Conservation (phyloP, 495 filamentous ascomycete species). For the Penicillium herquei region DNA sequence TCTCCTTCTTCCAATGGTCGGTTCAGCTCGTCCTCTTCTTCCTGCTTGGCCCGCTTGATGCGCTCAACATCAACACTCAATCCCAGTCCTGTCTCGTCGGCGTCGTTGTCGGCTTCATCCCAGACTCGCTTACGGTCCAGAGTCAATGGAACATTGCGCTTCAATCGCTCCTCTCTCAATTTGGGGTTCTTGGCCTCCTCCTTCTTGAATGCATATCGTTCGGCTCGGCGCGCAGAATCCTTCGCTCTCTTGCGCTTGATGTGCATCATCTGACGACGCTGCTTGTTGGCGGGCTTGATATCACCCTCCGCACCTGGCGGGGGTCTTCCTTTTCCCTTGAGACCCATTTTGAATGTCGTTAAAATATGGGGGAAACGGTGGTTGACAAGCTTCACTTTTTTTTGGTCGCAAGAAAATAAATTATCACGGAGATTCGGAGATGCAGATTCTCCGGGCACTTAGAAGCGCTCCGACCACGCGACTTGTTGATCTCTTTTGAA, state of each 20-base stretch:
- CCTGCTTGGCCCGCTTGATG: slow-evolving; percentile 67
- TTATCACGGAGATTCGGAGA: slow-evolving; percentile 20
- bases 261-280: slow-evolving; percentile 69
- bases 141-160: slow-evolving; percentile 76
- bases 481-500: slow-evolving; percentile 12
- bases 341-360: slow-evolving; percentile 17
- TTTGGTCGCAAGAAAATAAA: slow-evolving; percentile 23
- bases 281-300: slow-evolving; percentile 61
- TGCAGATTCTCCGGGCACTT: slow-evolving; percentile 17
- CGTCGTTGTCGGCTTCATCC: slow-evolving; percentile 82
- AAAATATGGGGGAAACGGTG: too few species aligned
- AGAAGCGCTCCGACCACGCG: slow-evolving; percentile 8
- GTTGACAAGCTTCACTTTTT: slow-evolving; percentile 3
- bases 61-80: slow-evolving; percentile 75
- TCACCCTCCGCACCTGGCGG: slow-evolving; percentile 28
- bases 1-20: slow-evolving; percentile 33
- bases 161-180: slow-evolving; percentile 65
- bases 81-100: slow-evolving; percentile 60
- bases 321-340: slow-evolving; percentile 23
- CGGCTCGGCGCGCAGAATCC: slow-evolving; percentile 68
- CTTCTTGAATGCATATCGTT: slow-evolving; percentile 72
- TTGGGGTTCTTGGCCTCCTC: slow-evolving; percentile 85
- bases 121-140: slow-evolving; percentile 88
- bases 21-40: slow-evolving; percentile 57
- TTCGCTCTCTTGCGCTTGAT: slow-evolving; percentile 73